Evolutionary conservation across 1,284 basidiomycete species (phyloP).

Genomic region (Exobasidium cylindrosporum): DNA sequence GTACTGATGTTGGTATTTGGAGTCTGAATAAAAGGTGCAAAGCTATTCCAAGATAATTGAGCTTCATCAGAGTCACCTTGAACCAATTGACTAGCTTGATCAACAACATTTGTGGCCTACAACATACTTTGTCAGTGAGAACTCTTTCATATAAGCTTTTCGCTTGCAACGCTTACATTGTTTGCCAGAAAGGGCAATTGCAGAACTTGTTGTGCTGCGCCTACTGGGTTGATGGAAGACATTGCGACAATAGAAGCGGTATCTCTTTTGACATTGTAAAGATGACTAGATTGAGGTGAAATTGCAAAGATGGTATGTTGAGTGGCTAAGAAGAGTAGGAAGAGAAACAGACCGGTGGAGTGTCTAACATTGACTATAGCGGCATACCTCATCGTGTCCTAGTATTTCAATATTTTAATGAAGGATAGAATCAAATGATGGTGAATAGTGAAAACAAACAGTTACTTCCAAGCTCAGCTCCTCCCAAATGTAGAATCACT

Average conservation of each 20-base stretch:
- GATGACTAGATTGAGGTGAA: too few species aligned
- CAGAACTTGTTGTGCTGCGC: slow-evolving; percentile 20
- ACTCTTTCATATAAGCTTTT: background rate
- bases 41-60: slow-evolving; percentile 25
- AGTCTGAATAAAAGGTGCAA: slow-evolving; percentile 25
- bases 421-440: too few species aligned
- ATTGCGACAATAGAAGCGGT: background rate
- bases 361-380: too few species aligned
- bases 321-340: too few species aligned
- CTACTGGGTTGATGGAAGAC: slow-evolving; percentile 21
- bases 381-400: too few species aligned
- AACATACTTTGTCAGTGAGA: too few species aligned
- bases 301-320: too few species aligned
- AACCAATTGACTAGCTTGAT: slow-evolving; percentile 26
- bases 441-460: too few species aligned
- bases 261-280: background rate
- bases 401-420: too few species aligned
- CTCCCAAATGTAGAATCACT: too few species aligned
- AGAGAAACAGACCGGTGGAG: too few species aligned
- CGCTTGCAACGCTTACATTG: slow-evolving; percentile 8
- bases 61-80: slow-evolving; percentile 24
- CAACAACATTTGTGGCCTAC: background rate
- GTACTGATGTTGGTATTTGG: slow-evolving; percentile 15
- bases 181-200: slow-evolving; percentile 9
- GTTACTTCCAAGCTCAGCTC: too few species aligned